Conservation (phyloP, 148 eudicot species). For the Vaccinium darrowii region DNA sequence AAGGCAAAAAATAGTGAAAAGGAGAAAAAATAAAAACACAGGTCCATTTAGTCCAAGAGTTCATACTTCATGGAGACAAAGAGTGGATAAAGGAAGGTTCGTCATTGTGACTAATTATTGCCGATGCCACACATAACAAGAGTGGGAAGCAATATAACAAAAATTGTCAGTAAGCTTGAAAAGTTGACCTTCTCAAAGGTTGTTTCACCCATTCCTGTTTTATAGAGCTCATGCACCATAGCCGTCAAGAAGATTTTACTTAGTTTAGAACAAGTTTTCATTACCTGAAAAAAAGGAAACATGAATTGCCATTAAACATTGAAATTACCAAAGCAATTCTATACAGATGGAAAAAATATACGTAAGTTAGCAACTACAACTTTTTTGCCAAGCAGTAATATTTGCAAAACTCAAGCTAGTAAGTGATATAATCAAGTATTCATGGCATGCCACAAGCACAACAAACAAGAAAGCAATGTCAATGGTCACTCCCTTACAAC, state of each 20-base stretch:
- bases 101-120: background rate
- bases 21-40: background rate
- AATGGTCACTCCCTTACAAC: background rate
- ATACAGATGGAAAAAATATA: background rate
- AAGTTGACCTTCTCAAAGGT: conserved; percentile 82
- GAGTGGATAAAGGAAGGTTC: background rate
- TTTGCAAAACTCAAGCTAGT: background rate
- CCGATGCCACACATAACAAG: background rate
- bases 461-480: background rate
- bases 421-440: conserved; percentile 1
- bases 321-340: background rate
- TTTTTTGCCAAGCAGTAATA: background rate
- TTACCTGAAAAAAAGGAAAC: conserved; percentile 48
- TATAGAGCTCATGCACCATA: conserved; percentile 93
- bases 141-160: background rate
- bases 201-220: conserved; percentile 96
- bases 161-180: conserved; percentile 5
- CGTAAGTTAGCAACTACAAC: background rate
- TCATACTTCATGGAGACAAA: background rate
- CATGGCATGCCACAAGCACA: background rate
- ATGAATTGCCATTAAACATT: background rate
- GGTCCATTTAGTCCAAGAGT: background rate
- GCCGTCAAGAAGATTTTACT: conserved; percentile 90
- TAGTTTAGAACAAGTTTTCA: conserved; percentile 65
- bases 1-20: background rate